Evolutionary conservation across 1,284 basidiomycete genomes (phyloP).

Genomic region (Cystobasidium pallidum): DNA sequence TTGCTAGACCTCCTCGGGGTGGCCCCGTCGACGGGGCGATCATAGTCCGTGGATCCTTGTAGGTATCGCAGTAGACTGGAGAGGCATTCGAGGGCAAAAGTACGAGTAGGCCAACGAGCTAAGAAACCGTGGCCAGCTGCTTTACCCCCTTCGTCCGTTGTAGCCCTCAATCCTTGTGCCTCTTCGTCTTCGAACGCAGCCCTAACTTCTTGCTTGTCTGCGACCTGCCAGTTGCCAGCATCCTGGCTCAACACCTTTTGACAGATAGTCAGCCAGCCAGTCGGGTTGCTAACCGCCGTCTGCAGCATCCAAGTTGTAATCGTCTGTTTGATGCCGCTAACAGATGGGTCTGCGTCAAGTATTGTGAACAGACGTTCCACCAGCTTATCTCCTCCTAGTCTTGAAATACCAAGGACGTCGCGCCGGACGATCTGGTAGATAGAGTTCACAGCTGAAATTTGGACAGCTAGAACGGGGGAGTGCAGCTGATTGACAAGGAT

Average conservation of each 20-base stretch:
- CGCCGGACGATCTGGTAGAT: slow-evolving; percentile 96
- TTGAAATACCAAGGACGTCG: slow-evolving; percentile 88
- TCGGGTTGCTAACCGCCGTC: slow-evolving; percentile 88
- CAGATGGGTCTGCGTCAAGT: slow-evolving; percentile 88
- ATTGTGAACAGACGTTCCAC: slow-evolving; percentile 94
- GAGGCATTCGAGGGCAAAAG: slow-evolving; percentile 90
- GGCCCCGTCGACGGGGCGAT: not conserved
- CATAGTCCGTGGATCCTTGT: slow-evolving; percentile 41
- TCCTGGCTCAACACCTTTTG: slow-evolving; percentile 79
- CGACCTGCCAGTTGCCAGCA: slow-evolving; percentile 59
- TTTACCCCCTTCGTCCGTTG: slow-evolving; percentile 25
- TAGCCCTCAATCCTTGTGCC: slow-evolving; percentile 62
- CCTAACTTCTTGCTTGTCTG: slow-evolving; percentile 42
- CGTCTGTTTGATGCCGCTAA: slow-evolving; percentile 91
- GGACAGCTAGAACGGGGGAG: slow-evolving; percentile 78
- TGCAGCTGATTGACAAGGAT: slow-evolving; percentile 75
- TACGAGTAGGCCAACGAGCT: slow-evolving; percentile 86
- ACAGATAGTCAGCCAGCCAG: slow-evolving; percentile 97
- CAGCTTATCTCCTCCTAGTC: slow-evolving; percentile 86
- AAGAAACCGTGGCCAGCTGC: not conserved
- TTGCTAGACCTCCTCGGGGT: slow-evolving; percentile 7
- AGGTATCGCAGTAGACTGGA: slow-evolving; percentile 81
- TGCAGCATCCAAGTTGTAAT: slow-evolving; percentile 95
- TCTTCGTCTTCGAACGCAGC: slow-evolving; percentile 73
- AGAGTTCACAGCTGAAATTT: slow-evolving; percentile 90